Evolutionary conservation across 768 basidiomycete species (phyloP).

Genomic region (Peribolospora baueri): DNA sequence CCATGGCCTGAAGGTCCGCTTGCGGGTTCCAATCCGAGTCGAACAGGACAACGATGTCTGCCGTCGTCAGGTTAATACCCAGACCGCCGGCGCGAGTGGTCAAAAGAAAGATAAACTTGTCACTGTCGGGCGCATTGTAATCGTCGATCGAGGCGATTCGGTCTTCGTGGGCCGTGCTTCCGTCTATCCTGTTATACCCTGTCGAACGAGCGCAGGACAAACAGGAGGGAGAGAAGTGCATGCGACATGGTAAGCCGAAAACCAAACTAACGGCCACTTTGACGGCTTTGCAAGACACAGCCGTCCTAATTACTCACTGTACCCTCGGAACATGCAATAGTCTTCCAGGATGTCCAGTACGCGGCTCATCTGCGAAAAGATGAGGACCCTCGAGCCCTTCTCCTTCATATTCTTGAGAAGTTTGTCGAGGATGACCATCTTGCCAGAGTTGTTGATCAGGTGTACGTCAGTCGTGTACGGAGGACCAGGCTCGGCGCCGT

Average conservation of each 20-base stretch:
- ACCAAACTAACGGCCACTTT: background rate
- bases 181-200: conserved; percentile 96
- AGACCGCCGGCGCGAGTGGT: conserved; percentile 92
- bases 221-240: background rate
- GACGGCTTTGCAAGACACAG: conserved; percentile 2
- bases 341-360: conserved; percentile 93
- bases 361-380: conserved; percentile 99
- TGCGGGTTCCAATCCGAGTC: conserved; percentile 99
- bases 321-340: conserved; percentile 73
- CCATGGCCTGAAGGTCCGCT: conserved; percentile 85
- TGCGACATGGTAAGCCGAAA: background rate
- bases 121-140: conserved; percentile 78
- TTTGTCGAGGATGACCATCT: conserved; percentile 95
- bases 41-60: conserved; percentile 83
- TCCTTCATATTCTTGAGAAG: conserved; percentile 61
- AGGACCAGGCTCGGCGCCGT: conserved; percentile 93
- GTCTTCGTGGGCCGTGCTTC: conserved; percentile 84
- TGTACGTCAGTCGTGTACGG: conserved; percentile 98
- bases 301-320: conserved; percentile 32
- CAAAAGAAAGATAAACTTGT: conserved; percentile 87
- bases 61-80: conserved; percentile 85
- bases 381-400: conserved; percentile 82
- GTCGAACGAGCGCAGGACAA: background rate
- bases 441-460: conserved; percentile 74
- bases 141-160: conserved; percentile 90